Evolutionary conservation across 2,329 filamentous ascomycete genomes (phyloP), one percentile per base, ranked within the genome.

Genomic region (Emmonsiellopsis sp.): DNA sequence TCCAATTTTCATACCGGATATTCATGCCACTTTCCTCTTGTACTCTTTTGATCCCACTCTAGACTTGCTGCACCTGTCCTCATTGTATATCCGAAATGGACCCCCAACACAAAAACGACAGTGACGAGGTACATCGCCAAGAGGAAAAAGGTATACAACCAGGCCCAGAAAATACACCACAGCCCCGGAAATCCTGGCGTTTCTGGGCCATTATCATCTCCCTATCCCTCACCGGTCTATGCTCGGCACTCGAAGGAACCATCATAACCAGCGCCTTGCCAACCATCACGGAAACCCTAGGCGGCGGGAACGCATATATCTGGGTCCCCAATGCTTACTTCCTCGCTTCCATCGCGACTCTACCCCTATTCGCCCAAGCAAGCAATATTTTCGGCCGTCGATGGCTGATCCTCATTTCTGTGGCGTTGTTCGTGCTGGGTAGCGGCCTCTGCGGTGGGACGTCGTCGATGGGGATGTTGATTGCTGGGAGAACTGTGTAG

Each of bases 381-480:
- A 68, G 74, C 9, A 71, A 80, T 53, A 67, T 81, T 34, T 80
- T 74, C 57, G 79, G 79, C 4, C 69, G 78, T 1, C 69, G 73
- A 21, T 71, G 63, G 49, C 62, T 69, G 37, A 67, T 67, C 13
- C 63, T 78, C 0, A 46, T 58, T 5, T 62, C 72, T 7, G 68
- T 78, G 1, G 66, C 63, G 2, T 51, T 77, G 1, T 80, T 80
- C 54, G 67, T 65, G 0, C 57, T 81, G 0, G 79, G 79, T 0
- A 80, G 78, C 52, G 76, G 72, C 0, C 65, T 83, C 2, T 72
- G 68, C 46, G 80, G 78, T 0, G 72, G 71, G 0, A 74, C 80
- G 0, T 68, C 58, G 0, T 71, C 55, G 5, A 64, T 62, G 0
- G 60, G 57, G 0, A 75, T 75, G 62, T 64, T 85, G 1, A 79